These are phyloP conservation scores for Coprinopsis cinerea DNA, from an alignment of 768 basidiomycete genomes.

Conservation along the genomic window DNA sequence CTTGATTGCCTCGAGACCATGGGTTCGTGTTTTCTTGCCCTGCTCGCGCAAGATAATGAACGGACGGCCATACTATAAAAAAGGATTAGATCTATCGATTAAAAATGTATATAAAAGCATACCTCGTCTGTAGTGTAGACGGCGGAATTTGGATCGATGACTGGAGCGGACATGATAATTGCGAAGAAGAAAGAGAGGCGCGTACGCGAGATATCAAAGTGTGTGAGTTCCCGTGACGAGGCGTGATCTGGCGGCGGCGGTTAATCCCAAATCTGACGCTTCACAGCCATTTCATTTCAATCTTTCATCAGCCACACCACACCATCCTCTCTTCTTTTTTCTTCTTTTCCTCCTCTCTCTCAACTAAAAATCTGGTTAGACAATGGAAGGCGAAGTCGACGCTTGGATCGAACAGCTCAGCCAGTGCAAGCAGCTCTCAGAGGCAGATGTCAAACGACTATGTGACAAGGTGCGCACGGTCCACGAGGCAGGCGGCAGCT, in stretches of 20 bases:
- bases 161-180: constrained; percentile 19
- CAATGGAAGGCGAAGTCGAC: constrained; percentile 80
- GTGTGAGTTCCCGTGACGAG: constrained; percentile 27
- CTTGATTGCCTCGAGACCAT: constrained; percentile 95
- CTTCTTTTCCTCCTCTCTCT: constrained; percentile 23
- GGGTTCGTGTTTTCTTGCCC: constrained; percentile 82
- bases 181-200: constrained; percentile 23
- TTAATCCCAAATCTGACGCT: constrained; percentile 7
- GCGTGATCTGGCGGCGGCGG: constrained; percentile 18
- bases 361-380: constrained; percentile 23
- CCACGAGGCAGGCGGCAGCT: no score
- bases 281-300: constrained; percentile 17
- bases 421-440: constrained; percentile 95
- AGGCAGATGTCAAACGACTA: constrained; percentile 92
- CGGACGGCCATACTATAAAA: constrained; percentile 79
- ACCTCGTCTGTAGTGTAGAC: constrained; percentile 88
- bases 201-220: constrained; percentile 28
- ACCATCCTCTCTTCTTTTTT: constrained; percentile 26
- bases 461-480: constrained; percentile 84
- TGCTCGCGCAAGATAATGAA: constrained; percentile 97
- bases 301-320: constrained; percentile 26
- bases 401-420: constrained; percentile 94
- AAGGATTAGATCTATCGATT: constrained; percentile 13
- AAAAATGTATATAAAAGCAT: neutral
- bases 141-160: constrained; percentile 51